Evolutionary conservation across 2,329 filamentous ascomycete genomes (phyloP).

Genomic region (Aspergillus sp.): DNA sequence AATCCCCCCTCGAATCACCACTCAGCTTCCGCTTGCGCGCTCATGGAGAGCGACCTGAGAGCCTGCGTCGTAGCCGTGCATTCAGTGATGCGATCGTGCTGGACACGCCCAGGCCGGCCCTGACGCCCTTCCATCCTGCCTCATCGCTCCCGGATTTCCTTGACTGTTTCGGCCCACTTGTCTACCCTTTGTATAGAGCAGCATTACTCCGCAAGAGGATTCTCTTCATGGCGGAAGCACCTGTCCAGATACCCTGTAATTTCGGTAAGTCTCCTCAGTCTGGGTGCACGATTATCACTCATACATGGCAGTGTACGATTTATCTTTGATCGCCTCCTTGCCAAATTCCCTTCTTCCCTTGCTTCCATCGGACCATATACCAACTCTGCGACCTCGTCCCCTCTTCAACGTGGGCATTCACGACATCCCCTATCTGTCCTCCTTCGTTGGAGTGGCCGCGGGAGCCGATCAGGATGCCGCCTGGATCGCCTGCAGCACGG

Average conservation of each 20-base stretch:
- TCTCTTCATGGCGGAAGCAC: constrained; percentile 79
- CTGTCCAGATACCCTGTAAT: constrained; percentile 81
- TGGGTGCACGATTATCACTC: constrained; percentile 20
- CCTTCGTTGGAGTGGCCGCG: constrained; percentile 54
- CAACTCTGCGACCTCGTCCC: constrained; percentile 66
- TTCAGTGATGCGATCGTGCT: constrained; percentile 44
- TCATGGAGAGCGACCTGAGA: constrained; percentile 44
- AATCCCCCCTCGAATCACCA: constrained; percentile 55
- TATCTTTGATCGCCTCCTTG: constrained; percentile 89
- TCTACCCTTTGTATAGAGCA: constrained; percentile 88
- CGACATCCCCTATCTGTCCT: constrained; percentile 78
- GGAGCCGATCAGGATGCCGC: constrained; percentile 50
- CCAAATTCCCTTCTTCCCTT: constrained; percentile 70
- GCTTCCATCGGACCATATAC: constrained; percentile 61
- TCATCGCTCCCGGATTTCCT: constrained; percentile 76
- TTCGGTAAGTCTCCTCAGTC: constrained; percentile 62
- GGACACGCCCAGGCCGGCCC: constrained; percentile 51
- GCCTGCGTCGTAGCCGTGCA: constrained; percentile 32
- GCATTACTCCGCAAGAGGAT: constrained; percentile 85
- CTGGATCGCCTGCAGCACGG: constrained; percentile 95
- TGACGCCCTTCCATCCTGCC: constrained; percentile 81
- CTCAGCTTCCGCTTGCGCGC: constrained; percentile 52
- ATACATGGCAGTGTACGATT: constrained; percentile 70
- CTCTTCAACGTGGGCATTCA: constrained; percentile 94
- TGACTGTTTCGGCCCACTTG: constrained; percentile 81